Evolutionary conservation across 495 filamentous ascomycete species (phyloP).

Genomic region (Viridothelium virens): DNA sequence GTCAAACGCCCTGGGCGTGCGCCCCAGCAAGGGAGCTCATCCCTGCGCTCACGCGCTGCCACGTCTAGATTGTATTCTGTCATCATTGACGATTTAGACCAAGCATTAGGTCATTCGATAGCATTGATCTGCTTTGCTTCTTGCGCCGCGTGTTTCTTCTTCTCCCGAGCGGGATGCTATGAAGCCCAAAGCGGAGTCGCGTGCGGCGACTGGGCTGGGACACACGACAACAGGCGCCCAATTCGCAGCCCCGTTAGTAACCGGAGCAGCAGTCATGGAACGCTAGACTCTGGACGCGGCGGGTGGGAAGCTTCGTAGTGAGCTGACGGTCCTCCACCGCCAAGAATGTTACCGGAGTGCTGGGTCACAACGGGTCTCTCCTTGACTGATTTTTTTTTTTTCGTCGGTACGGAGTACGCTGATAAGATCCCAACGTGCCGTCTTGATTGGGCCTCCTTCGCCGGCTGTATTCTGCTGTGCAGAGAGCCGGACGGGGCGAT

Average conservation of each 20-base stretch:
- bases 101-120: neutral
- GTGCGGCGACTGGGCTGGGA: neutral
- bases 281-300: neutral
- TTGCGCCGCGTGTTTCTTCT: neutral
- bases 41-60: neutral
- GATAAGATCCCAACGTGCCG: slow-evolving; percentile 10
- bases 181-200: neutral
- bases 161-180: neutral
- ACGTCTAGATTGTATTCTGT: neutral
- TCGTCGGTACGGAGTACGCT: neutral
- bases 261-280: neutral
- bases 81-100: neutral
- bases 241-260: neutral
- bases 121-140: neutral
- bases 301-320: neutral
- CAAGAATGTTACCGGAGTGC: neutral
- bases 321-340: neutral
- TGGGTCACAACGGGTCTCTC: neutral
- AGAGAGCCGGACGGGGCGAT: neutral
- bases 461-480: neutral
- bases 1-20: neutral
- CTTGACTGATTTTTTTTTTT: slow-evolving; percentile 7
- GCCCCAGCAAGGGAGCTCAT: neutral
- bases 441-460: neutral
- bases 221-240: neutral